These are phyloP conservation scores for Cladosporium sphaerospermum DNA, from an alignment of 2,329 filamentous ascomycete species.

Conservation along the genomic window DNA sequence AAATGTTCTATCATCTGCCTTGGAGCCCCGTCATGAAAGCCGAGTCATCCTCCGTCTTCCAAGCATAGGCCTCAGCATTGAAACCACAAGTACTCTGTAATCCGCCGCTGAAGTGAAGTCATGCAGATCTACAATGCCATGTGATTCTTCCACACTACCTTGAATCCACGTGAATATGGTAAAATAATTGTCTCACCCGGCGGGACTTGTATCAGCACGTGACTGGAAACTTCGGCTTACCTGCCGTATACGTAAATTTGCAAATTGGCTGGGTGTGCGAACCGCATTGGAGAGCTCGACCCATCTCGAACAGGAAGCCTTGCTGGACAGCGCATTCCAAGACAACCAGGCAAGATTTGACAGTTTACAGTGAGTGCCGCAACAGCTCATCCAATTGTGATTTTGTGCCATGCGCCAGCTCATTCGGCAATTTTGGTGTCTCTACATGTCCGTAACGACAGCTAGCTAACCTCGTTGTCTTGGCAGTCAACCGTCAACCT, in stretches of 20 bases:
- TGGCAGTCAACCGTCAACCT: constrained; percentile 2
- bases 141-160: too few relatives aligned
- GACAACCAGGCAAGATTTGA: constrained; percentile 16
- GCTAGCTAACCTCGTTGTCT: constrained; percentile 3
- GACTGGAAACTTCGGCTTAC: background rate
- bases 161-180: too few relatives aligned
- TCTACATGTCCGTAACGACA: background rate
- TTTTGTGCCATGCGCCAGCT: too few relatives aligned
- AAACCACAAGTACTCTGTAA: too few relatives aligned
- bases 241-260: background rate
- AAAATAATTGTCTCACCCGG: too few relatives aligned
- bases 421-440: background rate
- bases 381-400: too few relatives aligned
- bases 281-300: background rate
- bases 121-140: too few relatives aligned
- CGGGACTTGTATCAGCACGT: background rate
- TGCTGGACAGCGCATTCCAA: constrained; percentile 10
- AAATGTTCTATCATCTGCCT: too few relatives aligned
- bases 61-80: too few relatives aligned
- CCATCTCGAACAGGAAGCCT: constrained; percentile 16
- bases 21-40: too few relatives aligned
- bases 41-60: too few relatives aligned
- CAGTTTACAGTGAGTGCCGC: constrained; percentile 8
- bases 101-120: too few relatives aligned
- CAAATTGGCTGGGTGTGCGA: background rate